Evolutionary conservation across 768 basidiomycete genomes (phyloP).

Genomic region (Tulasnella sp.): DNA sequence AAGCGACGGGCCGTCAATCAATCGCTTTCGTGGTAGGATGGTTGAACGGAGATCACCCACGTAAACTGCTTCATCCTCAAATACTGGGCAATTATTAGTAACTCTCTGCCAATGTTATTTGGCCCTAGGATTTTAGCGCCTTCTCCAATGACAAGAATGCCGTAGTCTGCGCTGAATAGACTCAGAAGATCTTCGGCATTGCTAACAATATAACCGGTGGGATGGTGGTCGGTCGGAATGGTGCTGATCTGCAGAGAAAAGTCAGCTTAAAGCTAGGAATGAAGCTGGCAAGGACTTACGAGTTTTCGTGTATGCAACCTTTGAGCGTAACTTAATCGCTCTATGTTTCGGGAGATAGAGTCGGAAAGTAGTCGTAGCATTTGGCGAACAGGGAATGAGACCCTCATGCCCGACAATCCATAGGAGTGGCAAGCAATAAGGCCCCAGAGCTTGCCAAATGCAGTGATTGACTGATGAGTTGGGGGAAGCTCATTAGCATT

Average conservation of each 20-base stretch:
- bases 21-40: not conserved
- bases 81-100: slow-evolving; percentile 78
- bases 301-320: slow-evolving; percentile 75
- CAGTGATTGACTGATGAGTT: slow-evolving; percentile 66
- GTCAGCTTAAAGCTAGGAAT: not conserved
- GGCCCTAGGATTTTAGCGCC: slow-evolving; percentile 71
- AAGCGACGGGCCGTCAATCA: not conserved
- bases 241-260: slow-evolving; percentile 62
- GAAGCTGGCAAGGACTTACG: slow-evolving; percentile 48
- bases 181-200: slow-evolving; percentile 77
- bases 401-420: slow-evolving; percentile 76
- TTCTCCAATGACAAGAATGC: slow-evolving; percentile 58
- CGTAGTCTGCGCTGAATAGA: slow-evolving; percentile 78
- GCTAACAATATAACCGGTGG: slow-evolving; percentile 77
- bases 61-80: slow-evolving; percentile 71
- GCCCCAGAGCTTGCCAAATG: slow-evolving; percentile 80
- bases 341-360: slow-evolving; percentile 77
- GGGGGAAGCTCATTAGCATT: slow-evolving; percentile 25
- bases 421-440: slow-evolving; percentile 79
- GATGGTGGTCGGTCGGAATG: slow-evolving; percentile 65
- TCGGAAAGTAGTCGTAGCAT: slow-evolving; percentile 80
- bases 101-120: slow-evolving; percentile 74
- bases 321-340: slow-evolving; percentile 75
- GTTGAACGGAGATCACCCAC: slow-evolving; percentile 45
- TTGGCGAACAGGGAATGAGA: slow-evolving; percentile 82